These are phyloP conservation scores for Colletotrichum costaricense DNA, from an alignment of 2,329 filamentous ascomycete genomes.

Conservation along the genomic window DNA sequence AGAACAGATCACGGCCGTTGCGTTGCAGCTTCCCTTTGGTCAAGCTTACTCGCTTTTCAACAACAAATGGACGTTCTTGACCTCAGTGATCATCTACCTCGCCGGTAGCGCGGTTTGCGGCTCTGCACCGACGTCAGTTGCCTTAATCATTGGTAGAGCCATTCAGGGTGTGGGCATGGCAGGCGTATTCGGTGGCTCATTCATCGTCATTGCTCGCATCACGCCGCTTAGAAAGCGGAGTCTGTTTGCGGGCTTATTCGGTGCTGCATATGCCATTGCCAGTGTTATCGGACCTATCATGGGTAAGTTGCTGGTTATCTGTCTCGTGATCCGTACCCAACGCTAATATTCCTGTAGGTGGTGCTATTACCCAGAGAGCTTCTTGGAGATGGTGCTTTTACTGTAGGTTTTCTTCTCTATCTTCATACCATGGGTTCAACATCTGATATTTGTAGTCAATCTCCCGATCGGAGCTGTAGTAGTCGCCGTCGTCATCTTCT, in stretches of 20 bases:
- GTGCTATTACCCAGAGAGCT: slow-evolving; percentile 46
- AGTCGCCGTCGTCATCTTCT: slow-evolving; percentile 42
- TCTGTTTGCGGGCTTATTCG: slow-evolving; percentile 50
- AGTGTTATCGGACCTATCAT: slow-evolving; percentile 39
- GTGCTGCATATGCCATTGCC: slow-evolving; percentile 51
- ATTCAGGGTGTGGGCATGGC: slow-evolving; percentile 49
- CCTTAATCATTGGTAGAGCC: slow-evolving; percentile 50
- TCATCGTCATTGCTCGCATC: slow-evolving; percentile 51
- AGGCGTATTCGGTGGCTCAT: slow-evolving; percentile 47
- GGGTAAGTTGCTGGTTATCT: slow-evolving; percentile 15
- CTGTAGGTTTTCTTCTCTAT: slow-evolving; percentile 11
- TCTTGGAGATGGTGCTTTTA: slow-evolving; percentile 54
- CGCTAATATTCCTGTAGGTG: slow-evolving; percentile 39
- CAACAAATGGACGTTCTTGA: slow-evolving; percentile 41
- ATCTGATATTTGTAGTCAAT: slow-evolving; percentile 42
- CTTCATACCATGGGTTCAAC: too few relatives aligned
- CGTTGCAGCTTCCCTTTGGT: slow-evolving; percentile 42
- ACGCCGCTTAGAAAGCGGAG: slow-evolving; percentile 47
- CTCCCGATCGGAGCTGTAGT: slow-evolving; percentile 21
- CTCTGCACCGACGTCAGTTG: slow-evolving; percentile 43
- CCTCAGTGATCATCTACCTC: slow-evolving; percentile 39
- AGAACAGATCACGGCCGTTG: slow-evolving; percentile 41
- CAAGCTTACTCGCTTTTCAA: slow-evolving; percentile 43
- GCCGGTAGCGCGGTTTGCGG: slow-evolving; percentile 40
- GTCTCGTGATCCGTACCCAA: neutral